phyloP scores from a whole-genome alignment of 2,329 filamentous ascomycete genomes.

The Trichoderma citrinoviride region DNA sequence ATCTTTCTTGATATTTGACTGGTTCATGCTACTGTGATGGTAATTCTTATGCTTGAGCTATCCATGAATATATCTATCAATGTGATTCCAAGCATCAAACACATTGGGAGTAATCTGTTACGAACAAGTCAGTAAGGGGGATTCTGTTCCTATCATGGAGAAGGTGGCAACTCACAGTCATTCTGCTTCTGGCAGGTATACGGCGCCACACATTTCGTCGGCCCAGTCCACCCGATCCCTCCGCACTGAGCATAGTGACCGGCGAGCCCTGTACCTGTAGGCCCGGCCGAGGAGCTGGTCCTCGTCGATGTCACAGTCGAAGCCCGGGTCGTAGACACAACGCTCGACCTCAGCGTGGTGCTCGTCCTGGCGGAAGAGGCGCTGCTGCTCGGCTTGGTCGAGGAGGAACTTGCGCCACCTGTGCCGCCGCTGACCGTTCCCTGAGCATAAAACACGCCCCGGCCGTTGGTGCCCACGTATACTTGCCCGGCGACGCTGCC shows the following conservation, averaged over 20 bases:
- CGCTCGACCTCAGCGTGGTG: too few species aligned
- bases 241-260: conserved; percentile 12
- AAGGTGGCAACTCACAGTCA: background rate
- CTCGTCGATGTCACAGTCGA: background rate
- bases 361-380: background rate
- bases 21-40: too few species aligned
- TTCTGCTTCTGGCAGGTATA: conserved; percentile 9
- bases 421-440: conserved; percentile 7
- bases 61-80: too few species aligned
- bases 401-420: conserved; percentile 4
- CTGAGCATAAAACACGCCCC: conserved; percentile 10
- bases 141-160: background rate
- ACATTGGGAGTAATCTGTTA: conserved; percentile 3
- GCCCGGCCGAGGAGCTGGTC: background rate
- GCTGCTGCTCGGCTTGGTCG: background rate
- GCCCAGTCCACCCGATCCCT: conserved; percentile 8
- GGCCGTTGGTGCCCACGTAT: conserved; percentile 9
- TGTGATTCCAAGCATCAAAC: background rate
- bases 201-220: conserved; percentile 7
- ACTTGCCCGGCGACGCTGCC: conserved; percentile 6
- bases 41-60: too few species aligned
- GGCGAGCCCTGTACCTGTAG: conserved; percentile 1
- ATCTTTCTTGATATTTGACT: too few species aligned
- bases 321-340: background rate
- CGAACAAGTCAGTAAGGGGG: background rate